Evolutionary conservation across 2,329 filamentous ascomycete genomes (phyloP).

Genomic region (Fusarium oxysporum): DNA sequence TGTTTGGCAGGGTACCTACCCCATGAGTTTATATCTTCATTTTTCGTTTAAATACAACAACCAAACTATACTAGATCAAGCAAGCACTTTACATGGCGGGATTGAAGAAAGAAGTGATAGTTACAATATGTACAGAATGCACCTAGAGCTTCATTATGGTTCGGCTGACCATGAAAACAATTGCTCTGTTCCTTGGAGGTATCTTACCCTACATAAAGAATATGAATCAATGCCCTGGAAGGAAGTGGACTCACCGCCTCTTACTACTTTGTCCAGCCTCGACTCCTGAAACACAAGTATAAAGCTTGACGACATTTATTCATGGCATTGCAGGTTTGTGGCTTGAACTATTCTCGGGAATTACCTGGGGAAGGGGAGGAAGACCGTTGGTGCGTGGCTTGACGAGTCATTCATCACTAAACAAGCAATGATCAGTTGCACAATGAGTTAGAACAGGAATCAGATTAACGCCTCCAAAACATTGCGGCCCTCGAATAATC

Average conservation of each 20-base stretch:
- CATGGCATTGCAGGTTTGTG: not conserved
- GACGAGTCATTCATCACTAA: conserved; percentile 25
- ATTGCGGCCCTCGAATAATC: not conserved
- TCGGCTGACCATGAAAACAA: not conserved
- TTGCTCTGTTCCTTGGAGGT: not conserved
- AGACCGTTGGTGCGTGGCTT: conserved; percentile 14
- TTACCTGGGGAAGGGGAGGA: not conserved
- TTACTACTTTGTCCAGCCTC: not conserved
- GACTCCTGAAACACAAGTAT: conserved; percentile 20
- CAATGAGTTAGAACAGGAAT: not conserved
- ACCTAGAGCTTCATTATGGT: not conserved
- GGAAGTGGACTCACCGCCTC: conserved; percentile 23
- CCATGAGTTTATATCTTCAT: not conserved
- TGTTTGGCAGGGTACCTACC: not conserved
- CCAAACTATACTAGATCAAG: not conserved
- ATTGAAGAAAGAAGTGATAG: not conserved
- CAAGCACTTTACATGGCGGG: not conserved
- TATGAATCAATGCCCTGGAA: no score
- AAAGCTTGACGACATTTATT: conserved; percentile 15
- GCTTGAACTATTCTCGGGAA: not conserved
- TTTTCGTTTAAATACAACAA: not conserved
- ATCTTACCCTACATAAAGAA: conserved; percentile 18
- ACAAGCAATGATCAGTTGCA: not conserved
- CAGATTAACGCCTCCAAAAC: not conserved
- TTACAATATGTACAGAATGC: not conserved